Evolutionary conservation across 768 basidiomycete genomes (phyloP), one percentile per base, ranked within the genome.

Genomic region (Leccinum ochraceum): DNA sequence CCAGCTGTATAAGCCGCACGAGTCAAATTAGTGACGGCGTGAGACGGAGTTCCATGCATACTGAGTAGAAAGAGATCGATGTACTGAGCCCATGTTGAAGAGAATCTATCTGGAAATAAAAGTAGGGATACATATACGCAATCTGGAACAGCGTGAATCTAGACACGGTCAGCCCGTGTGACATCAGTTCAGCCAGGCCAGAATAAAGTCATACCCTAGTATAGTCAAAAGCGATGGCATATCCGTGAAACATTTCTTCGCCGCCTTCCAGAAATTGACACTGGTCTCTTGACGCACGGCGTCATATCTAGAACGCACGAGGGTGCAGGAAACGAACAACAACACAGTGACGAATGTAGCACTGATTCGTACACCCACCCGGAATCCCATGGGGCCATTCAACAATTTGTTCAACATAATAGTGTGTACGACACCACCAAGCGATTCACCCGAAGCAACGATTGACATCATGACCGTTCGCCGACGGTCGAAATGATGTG

Each of bases 31-130:
- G 20, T 54, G 20, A 28, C 13, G 22, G 32, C 20, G 16, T n/a
- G 28, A 9, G 34, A 20, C 4, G 20, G 22, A 13, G 53, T 54
- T 7, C 8, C 20, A 22, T 16, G 44, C 44, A 20, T 46, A 54
- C 53, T 9, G 36, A 79, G 65, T 86, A 86, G 63, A 86, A 86
- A 0, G 86, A 79, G 16, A 88, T 73, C 24, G 70, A 71, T 1
- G 74, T 58, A 46, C 72, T 66, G 28, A 85, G 72, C 3, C 81
- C 81, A 52, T 83, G 83, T 58, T 74, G 75, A 14, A 84, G 76
- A 3, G 85, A 77, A 52, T 83, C 79, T 6, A 86, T 66, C 63
- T 88, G 86, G 20, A 88, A 72, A 68, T 85, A 87, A 69, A 83
- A 86, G 49, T 81, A 75, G 0, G 85, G 83, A 54, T 80, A 83